Evolutionary conservation across 805 yeast genomes (phyloP).

Genomic region (Starmerella powellii): DNA sequence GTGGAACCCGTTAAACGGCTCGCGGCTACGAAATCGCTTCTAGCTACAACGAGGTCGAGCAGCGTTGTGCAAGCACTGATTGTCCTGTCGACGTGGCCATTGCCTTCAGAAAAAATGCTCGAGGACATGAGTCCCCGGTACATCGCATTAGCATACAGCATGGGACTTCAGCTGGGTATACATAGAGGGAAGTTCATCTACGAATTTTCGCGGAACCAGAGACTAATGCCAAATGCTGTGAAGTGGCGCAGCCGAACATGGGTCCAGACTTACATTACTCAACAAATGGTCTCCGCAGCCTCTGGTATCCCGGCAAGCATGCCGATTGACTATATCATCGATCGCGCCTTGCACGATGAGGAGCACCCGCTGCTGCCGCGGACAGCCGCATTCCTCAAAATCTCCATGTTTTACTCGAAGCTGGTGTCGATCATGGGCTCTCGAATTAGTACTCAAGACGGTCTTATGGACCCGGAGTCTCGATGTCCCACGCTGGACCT

Average conservation of each 20-base stretch:
- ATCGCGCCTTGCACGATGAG: constrained; percentile 59
- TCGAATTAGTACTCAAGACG: constrained; percentile 75
- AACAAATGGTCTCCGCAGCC: constrained; percentile 81
- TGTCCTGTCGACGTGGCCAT: constrained; percentile 80
- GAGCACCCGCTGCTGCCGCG: constrained; percentile 40
- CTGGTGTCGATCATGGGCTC: constrained; percentile 78
- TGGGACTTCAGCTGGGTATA: constrained; percentile 75
- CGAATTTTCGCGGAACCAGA: constrained; percentile 84
- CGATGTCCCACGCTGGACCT: constrained; percentile 71
- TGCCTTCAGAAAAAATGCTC: constrained; percentile 81
- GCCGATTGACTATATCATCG: constrained; percentile 70
- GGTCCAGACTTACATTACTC: constrained; percentile 78
- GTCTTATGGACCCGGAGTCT: constrained; percentile 69
- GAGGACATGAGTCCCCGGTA: constrained; percentile 88
- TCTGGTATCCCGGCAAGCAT: constrained; percentile 80
- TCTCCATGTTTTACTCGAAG: constrained; percentile 74
- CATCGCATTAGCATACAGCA: constrained; percentile 71
- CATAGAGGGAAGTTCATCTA: constrained; percentile 86
- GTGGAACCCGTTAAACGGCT: constrained; percentile 71
- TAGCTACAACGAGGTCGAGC: constrained; percentile 82
- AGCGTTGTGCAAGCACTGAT: constrained; percentile 84
- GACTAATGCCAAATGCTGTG: constrained; percentile 77
- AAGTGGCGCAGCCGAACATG: constrained; percentile 90
- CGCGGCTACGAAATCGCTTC: constrained; percentile 88
- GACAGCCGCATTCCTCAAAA: constrained; percentile 54